Conservation (phyloP, 768 basidiomycete genomes). For the Pulveroboletus sp. region DNA sequence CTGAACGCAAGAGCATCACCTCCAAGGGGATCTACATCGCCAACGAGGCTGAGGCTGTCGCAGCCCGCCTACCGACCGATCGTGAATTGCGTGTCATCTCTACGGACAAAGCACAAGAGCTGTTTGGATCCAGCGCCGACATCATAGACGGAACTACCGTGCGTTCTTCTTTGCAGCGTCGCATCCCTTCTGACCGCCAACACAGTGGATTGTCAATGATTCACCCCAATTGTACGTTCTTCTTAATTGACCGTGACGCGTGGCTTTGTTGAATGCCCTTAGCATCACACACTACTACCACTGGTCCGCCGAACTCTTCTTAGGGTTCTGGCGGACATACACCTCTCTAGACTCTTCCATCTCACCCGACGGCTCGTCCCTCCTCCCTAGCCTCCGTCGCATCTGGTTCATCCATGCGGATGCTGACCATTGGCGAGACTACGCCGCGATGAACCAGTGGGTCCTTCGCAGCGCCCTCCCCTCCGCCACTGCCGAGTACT, state of each 20-base stretch:
- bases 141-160: conserved; percentile 77
- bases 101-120: conserved; percentile 54
- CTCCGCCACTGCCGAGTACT: conserved; percentile 73
- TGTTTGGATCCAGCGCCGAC: conserved; percentile 73
- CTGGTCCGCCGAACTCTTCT: conserved; percentile 88
- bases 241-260: neutral
- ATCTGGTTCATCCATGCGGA: conserved; percentile 74
- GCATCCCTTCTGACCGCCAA: conserved; percentile 1
- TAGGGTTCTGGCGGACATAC: conserved; percentile 91
- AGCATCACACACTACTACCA: conserved; percentile 94
- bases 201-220: conserved; percentile 77
- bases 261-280: neutral
- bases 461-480: conserved; percentile 79
- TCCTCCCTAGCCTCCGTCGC: conserved; percentile 69
- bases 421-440: conserved; percentile 84
- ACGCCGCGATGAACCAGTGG: conserved; percentile 88
- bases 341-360: conserved; percentile 75
- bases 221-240: conserved; percentile 75
- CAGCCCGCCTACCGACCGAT: conserved; percentile 66
- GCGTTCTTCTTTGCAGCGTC: conserved; percentile 15
- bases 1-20: conserved; percentile 62
- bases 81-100: conserved; percentile 76
- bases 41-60: conserved; percentile 52
- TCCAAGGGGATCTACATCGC: conserved; percentile 62
- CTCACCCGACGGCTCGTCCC: conserved; percentile 57